These are phyloP conservation scores for Gossypium schwendimanii DNA, from an alignment of 441 rosid genomes.

Conservation along the genomic window DNA sequence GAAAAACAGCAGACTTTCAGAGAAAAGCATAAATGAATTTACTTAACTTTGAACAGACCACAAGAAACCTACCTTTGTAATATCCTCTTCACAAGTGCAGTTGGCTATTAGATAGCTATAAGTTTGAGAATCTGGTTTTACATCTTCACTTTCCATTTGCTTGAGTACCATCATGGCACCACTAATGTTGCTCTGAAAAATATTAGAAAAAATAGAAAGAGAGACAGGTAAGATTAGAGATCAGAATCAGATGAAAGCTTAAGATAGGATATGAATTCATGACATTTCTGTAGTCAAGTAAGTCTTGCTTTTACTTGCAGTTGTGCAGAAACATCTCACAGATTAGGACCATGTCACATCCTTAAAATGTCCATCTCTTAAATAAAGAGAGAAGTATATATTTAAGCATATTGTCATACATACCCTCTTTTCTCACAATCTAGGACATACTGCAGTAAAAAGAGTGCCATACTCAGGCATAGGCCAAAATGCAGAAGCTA, in stretches of 20 bases:
- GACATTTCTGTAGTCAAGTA: background rate
- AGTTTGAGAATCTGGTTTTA: constrained; percentile 68
- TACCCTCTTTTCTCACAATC: background rate
- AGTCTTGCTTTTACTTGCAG: background rate
- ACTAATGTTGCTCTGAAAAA: constrained; percentile 47
- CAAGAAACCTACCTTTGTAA: constrained; percentile 45
- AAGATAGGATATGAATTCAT: background rate
- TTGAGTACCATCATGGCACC: constrained; percentile 46
- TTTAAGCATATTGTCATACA: background rate
- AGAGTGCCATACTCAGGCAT: background rate
- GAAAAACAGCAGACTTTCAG: background rate
- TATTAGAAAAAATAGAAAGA: background rate
- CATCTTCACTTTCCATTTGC: constrained; percentile 59
- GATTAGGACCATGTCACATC: background rate
- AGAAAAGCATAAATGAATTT: background rate
- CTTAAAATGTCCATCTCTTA: background rate
- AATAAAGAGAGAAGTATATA: background rate
- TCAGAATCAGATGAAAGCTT: background rate
- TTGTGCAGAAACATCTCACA: background rate
- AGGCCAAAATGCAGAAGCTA: background rate
- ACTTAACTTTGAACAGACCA: constrained; percentile 3
- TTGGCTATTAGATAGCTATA: constrained; percentile 55
- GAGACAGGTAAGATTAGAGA: background rate
- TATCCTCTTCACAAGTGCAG: constrained; percentile 50
- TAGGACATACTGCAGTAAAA: background rate